phyloP scores from a whole-genome alignment of 805 yeast species.

The Kazachstania taianensis region DNA sequence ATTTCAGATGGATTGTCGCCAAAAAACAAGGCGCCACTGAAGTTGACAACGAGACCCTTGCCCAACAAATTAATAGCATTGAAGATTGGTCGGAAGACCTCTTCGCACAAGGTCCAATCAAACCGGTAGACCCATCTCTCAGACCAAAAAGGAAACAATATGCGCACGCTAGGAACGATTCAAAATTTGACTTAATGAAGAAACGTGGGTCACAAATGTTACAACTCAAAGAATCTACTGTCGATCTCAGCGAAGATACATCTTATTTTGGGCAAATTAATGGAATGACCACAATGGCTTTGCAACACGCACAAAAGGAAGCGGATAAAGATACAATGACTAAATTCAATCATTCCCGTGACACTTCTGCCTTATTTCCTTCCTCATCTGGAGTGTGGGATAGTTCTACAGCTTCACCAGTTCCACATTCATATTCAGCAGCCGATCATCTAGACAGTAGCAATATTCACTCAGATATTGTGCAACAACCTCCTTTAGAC shows the following conservation, averaged over 20 bases:
- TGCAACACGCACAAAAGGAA: constrained; percentile 40
- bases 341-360: constrained; percentile 2
- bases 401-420: constrained; percentile 5
- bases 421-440: constrained; percentile 3
- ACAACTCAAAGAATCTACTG: constrained; percentile 8
- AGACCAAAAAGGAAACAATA: constrained; percentile 33
- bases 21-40: constrained; percentile 70
- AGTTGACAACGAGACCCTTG: constrained; percentile 49
- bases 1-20: constrained; percentile 77
- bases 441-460: constrained; percentile 46
- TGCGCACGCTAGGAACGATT: constrained; percentile 5
- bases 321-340: background rate
- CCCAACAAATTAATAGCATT: constrained; percentile 51
- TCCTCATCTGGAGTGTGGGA: constrained; percentile 11
- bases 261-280: constrained; percentile 2
- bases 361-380: constrained; percentile 10
- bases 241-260: constrained; percentile 4
- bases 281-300: constrained; percentile 48
- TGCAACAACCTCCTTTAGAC: constrained; percentile 86
- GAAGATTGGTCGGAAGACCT: constrained; percentile 81
- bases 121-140: constrained; percentile 41
- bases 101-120: constrained; percentile 40
- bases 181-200: constrained; percentile 29
- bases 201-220: constrained; percentile 30
- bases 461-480: constrained; percentile 60